phyloP scores from a whole-genome alignment of 1,139 yeast species.

The Arxiozyma telluris region DNA sequence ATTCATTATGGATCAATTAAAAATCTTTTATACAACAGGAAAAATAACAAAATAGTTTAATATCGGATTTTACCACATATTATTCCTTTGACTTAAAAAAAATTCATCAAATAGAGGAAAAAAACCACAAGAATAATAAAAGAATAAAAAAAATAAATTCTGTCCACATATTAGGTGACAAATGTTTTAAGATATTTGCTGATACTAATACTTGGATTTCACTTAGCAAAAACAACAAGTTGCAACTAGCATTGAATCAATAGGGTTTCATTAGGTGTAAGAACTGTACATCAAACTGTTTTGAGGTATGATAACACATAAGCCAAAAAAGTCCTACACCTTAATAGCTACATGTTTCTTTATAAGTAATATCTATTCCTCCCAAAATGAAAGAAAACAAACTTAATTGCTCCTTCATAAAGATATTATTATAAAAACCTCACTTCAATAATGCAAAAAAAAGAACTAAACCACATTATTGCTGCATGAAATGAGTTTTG shows the following conservation, averaged over 20 bases:
- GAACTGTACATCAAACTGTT: not conserved
- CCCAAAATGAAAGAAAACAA: constrained; percentile 14
- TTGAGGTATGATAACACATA: not conserved
- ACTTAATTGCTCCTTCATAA: constrained; percentile 15
- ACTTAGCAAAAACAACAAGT: not conserved
- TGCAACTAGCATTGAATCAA: not conserved
- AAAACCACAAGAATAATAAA: not conserved
- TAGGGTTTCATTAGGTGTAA: constrained; percentile 4
- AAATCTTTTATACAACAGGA: not conserved
- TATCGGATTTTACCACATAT: not conserved
- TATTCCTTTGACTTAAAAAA: too few species aligned
- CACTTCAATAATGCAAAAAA: not conserved
- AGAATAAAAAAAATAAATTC: not conserved
- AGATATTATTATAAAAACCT: not conserved
- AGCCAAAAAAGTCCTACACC: not conserved
- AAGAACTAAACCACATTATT: constrained; percentile 2
- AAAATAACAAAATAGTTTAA: not conserved
- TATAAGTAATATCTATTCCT: constrained; percentile 5
- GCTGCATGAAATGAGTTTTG: not conserved
- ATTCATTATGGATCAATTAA: not conserved
- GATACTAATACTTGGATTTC: not conserved
- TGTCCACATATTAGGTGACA: not conserved
- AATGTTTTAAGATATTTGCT: not conserved
- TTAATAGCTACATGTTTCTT: not conserved
- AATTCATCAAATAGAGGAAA: not conserved